Conservation (phyloP, 352 stramenopile species). For the Pythium aquatile region DNA sequence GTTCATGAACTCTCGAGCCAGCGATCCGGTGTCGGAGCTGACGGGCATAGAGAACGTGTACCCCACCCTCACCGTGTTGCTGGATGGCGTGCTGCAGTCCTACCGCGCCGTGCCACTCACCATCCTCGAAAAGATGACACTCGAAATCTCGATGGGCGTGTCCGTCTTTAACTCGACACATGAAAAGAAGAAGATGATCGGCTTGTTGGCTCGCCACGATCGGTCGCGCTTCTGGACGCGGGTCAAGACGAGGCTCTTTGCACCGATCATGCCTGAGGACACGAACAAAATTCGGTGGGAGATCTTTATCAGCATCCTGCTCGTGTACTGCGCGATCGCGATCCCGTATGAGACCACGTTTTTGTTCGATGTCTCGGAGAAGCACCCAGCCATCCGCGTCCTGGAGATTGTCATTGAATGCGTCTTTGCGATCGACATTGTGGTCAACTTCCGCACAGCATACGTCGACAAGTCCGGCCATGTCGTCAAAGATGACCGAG, state of each 20-base stretch:
- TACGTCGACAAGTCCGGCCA: constrained; percentile 38
- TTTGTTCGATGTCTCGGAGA: constrained; percentile 26
- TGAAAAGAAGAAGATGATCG: constrained; percentile 72
- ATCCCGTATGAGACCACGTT: constrained; percentile 73
- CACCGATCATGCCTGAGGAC: constrained; percentile 50
- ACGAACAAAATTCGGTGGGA: constrained; percentile 56
- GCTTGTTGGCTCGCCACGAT: constrained; percentile 42
- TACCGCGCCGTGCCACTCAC: constrained; percentile 62
- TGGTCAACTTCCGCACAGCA: constrained; percentile 54
- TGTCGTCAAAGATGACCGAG: constrained; percentile 24
- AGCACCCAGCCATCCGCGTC: constrained; percentile 20
- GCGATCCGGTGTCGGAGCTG: constrained; percentile 52
- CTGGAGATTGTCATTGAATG: constrained; percentile 49
- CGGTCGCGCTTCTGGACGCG: constrained; percentile 28
- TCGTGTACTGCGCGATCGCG: constrained; percentile 54
- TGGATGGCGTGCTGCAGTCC: constrained; percentile 57
- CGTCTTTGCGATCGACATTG: constrained; percentile 53
- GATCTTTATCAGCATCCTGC: constrained; percentile 34
- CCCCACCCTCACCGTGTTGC: constrained; percentile 58
- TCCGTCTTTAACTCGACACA: constrained; percentile 74
- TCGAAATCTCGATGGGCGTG: constrained; percentile 73
- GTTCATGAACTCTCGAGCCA: constrained; percentile 54
- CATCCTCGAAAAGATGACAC: constrained; percentile 57
- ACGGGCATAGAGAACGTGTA: constrained; percentile 67
- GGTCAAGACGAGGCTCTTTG: constrained; percentile 29